phyloP scores from a whole-genome alignment of 495 filamentous ascomycete genomes.

The Penicillium subrubescens region DNA sequence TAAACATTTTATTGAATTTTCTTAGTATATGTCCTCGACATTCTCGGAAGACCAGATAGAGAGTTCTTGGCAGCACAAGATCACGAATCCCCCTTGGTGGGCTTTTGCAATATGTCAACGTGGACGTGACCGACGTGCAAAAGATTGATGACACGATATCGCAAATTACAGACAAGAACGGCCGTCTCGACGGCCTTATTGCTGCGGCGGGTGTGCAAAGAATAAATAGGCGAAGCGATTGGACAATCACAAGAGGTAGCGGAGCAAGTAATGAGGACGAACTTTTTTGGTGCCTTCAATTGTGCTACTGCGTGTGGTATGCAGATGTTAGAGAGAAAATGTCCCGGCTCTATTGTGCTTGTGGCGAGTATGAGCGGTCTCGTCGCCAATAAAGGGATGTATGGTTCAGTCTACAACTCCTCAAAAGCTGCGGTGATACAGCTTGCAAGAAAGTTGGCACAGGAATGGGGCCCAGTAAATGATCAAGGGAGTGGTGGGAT shows the following conservation, averaged over 20 bases:
- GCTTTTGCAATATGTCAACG: neutral
- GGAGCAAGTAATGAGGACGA: neutral
- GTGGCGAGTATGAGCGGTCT: slow-evolving; percentile 3
- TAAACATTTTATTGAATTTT: too few relatives aligned
- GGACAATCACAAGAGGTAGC: neutral
- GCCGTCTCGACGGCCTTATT: neutral
- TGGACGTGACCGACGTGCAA: neutral
- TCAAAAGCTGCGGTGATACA: slow-evolving; percentile 4
- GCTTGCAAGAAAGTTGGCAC: neutral
- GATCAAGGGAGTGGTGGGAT: neutral
- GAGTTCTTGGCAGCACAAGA: neutral
- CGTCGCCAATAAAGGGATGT: neutral
- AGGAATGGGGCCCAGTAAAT: neutral
- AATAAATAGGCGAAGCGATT: neutral
- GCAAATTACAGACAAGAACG: neutral
- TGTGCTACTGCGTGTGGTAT: neutral
- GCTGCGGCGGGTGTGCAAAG: neutral
- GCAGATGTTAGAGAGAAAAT: neutral
- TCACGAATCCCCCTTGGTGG: neutral
- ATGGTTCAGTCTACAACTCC: neutral
- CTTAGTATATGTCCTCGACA: neutral
- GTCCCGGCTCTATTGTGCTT: neutral
- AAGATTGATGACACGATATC: neutral
- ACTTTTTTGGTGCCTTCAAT: neutral
- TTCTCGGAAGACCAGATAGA: neutral